These are phyloP conservation scores for Cryphonectria radicalis DNA, from an alignment of 2,329 filamentous ascomycete genomes.

Conservation along the genomic window DNA sequence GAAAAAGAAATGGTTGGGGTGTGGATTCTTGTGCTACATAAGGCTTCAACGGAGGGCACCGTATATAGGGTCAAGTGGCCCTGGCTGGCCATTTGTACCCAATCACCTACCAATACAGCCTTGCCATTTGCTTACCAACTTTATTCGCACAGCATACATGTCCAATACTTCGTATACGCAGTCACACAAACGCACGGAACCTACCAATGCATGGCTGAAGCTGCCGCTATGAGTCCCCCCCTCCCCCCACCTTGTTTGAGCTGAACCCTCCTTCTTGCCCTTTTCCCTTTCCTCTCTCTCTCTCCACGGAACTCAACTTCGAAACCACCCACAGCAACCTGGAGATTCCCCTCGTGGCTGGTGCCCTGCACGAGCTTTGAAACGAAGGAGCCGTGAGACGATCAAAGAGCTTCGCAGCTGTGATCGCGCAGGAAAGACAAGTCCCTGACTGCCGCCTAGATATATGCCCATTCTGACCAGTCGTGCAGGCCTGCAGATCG, in stretches of 20 bases:
- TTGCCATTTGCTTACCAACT: not conserved
- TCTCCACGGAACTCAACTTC: too few species aligned
- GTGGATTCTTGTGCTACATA: not conserved
- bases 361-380: not conserved
- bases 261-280: not conserved
- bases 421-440: not conserved
- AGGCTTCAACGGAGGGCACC: not conserved
- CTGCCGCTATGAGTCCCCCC: too few species aligned
- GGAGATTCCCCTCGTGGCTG: not conserved
- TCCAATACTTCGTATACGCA: too few species aligned
- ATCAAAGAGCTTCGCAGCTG: not conserved
- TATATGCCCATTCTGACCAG: not conserved
- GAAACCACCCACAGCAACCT: not conserved
- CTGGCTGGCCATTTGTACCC: not conserved
- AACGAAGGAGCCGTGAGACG: not conserved
- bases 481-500: not conserved
- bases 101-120: not conserved
- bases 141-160: not conserved
- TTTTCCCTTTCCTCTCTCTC: not conserved
- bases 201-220: not conserved
- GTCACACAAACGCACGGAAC: too few species aligned
- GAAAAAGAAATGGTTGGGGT: not conserved
- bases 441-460: not conserved
- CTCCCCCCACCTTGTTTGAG: too few species aligned
- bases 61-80: too few species aligned